Base-by-base conservation (phyloP, 2,329 filamentous ascomycete species). In the Balansia obtecta region DNA sequence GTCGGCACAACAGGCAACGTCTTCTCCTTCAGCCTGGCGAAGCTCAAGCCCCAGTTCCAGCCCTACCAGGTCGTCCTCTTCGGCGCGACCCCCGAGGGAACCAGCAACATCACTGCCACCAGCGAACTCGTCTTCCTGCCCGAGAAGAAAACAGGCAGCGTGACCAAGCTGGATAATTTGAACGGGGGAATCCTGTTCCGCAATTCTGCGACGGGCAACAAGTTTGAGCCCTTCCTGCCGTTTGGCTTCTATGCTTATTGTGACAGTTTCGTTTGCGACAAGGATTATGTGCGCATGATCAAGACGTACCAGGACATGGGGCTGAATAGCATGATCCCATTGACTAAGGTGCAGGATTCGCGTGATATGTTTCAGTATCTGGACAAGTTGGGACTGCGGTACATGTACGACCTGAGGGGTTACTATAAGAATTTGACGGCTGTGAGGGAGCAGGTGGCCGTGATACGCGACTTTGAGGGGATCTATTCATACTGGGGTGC, bases 401-500 rank as follows among this genome's bases (percentile, higher is more conserved):
- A 66, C 62, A 70, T 71, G 69, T 75, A 71, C 54, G 67, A 72
- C 50, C 56, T 75, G 52, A 64, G 71, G 13, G 62, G 68, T 30
- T 63, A 60, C n/a, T 74, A 70, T 57, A 66, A 65, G 57, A 74
- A 74, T 55, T 55, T 70, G 34, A 67, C 65, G 2, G 66, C 66
- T 46, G 65, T 72, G 0, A 55, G 57, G 27, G 56, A 63, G 51
- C 67, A 72, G 32, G 67, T 72, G 33, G 61, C 64, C 1, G 62
- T 64, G 3, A 66, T 69, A n/a, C 68, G 66, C 45, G 58, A 68
- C 51, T 65, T 65, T 50, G 60, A 66, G 0, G 66, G 65, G 11
- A 56, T 74, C 1, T 72, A 72, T 46, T 65, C 68, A 4, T 74
- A 73, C 53, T 74, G 70, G 68, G 68, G 62, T 8, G 65, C 67